Evolutionary conservation across 2,329 filamentous ascomycete genomes (phyloP).

Genomic region (Aspergillus pseudonomiae): DNA sequence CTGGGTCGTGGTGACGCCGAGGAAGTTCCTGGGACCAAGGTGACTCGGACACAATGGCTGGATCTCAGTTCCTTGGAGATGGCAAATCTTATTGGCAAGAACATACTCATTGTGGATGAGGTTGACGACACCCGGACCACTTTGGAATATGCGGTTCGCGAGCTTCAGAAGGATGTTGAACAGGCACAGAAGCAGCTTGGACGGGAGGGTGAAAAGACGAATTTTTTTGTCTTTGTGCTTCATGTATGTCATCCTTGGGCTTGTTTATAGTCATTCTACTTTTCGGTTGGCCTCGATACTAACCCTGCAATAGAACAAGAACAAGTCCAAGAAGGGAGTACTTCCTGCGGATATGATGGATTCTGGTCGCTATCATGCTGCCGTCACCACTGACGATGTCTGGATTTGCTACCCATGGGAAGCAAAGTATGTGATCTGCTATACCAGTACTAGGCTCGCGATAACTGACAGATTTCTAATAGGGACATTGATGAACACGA

Average conservation of each 20-base stretch:
- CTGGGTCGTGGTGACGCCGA: conserved; percentile 66
- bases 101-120: conserved; percentile 90
- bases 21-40: conserved; percentile 86
- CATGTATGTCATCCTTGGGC: conserved; percentile 63
- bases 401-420: conserved; percentile 99
- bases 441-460: background rate
- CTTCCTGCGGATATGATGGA: conserved; percentile 78
- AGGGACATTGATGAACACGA: conserved; percentile 93
- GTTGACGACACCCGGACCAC: conserved; percentile 95
- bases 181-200: conserved; percentile 74
- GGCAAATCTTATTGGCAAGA: conserved; percentile 87
- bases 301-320: conserved; percentile 73
- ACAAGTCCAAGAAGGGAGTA: conserved; percentile 90
- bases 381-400: conserved; percentile 84
- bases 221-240: conserved; percentile 93
- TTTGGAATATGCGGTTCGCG: conserved; percentile 88
- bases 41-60: conserved; percentile 97
- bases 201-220: conserved; percentile 70
- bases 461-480: conserved; percentile 25
- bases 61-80: conserved; percentile 86
- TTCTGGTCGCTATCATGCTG: conserved; percentile 76
- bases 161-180: conserved; percentile 94
- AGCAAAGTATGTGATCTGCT: conserved; percentile 61
- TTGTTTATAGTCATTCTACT: background rate
- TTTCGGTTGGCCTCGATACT: conserved; percentile 11